Percentiles rank a stretch among this genome's conserved stretches.
Evolutionary conservation across 2,329 filamentous ascomycete genomes (phyloP).

Genomic region (Didymella exigua): DNA sequence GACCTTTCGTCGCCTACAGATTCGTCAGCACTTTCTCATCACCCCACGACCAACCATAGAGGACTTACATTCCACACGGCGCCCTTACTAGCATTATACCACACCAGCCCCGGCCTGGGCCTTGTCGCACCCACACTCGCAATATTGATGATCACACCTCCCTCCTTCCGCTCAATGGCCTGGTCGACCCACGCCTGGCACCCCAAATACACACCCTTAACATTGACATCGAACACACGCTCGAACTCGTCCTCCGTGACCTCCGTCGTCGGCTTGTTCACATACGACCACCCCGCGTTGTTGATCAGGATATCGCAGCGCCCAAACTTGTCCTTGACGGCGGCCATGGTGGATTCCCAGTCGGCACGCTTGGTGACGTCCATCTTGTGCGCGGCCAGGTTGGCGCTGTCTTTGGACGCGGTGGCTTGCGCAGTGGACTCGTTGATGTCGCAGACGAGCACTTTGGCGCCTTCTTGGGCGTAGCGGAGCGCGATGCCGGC

Average conservation of each 20-base stretch:
- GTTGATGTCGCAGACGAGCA: constrained; percentile 68
- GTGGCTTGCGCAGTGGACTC: constrained; percentile 59
- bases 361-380: constrained; percentile 60
- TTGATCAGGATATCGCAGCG: constrained; percentile 66
- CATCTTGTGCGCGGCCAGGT: constrained; percentile 48
- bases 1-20: constrained; percentile 62
- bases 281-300: constrained; percentile 64
- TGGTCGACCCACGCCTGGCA: constrained; percentile 65
- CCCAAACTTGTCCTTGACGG: constrained; percentile 59
- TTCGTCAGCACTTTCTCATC: background rate
- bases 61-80: constrained; percentile 63
- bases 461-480: constrained; percentile 63
- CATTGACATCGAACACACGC: constrained; percentile 69
- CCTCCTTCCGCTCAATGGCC: constrained; percentile 62
- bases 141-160: constrained; percentile 68
- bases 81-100: constrained; percentile 74
- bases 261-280: constrained; percentile 61
- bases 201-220: constrained; percentile 69
- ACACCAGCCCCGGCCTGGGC: constrained; percentile 67
- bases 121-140: constrained; percentile 68
- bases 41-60: background rate
- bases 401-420: constrained; percentile 47
- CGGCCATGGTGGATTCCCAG: constrained; percentile 60
- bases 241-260: constrained; percentile 72
- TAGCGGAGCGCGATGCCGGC: constrained; percentile 66